Base-by-base conservation (phyloP, 2,329 filamentous ascomycete genomes). In the Camillea tinctor region DNA sequence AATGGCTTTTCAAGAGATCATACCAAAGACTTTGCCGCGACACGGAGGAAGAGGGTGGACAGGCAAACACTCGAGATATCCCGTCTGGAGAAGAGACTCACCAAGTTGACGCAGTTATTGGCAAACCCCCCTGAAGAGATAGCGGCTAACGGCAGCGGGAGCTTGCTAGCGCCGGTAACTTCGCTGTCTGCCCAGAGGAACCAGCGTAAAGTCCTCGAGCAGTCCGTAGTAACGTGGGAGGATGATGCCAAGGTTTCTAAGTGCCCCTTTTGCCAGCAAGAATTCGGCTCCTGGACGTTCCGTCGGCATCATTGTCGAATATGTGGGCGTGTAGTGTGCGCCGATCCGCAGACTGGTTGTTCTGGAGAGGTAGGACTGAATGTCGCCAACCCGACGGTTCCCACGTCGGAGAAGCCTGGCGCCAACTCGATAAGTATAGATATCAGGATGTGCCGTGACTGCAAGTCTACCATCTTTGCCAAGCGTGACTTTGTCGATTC, bases 251-350 rank as follows among this genome's bases (percentile, higher is more conserved):
- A 81, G 30, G 93, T 99, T 5, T 64, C 81, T 1, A 88, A 88
- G 64, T 99, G 95, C 72, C 95, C 95, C 0, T 97, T 97, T 71
- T 99, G 95, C 70, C 91, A 96, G 71, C 95, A 99, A 70, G 92
- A 97, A 59, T 99, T 99, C 74, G 90, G 92, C 0, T 90, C 88
- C 15, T 98, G 97, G 84, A 91, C 92, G 1, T 96, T 98, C 71
- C 86, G 95, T 69, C 83, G 95, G 66, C 95, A 98, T 74, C 95
- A 99, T 75, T 99, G 95, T 75, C 86, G 95, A 57, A 89, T 96
- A 75, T 99, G 95, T 70, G 95, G 95, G 3, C 86, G 90, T 50
- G 93, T 99, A 0, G 92, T 99, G 0, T 99, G 95, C 72, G 92
- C 92, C 13, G 95, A 99, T 74, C 85, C 85, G 0, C 84, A 86